Evolutionary conservation across 805 yeast species (phyloP), one percentile per base, ranked within the genome.

Genomic region (Metschnikowia drakensbergensis): DNA sequence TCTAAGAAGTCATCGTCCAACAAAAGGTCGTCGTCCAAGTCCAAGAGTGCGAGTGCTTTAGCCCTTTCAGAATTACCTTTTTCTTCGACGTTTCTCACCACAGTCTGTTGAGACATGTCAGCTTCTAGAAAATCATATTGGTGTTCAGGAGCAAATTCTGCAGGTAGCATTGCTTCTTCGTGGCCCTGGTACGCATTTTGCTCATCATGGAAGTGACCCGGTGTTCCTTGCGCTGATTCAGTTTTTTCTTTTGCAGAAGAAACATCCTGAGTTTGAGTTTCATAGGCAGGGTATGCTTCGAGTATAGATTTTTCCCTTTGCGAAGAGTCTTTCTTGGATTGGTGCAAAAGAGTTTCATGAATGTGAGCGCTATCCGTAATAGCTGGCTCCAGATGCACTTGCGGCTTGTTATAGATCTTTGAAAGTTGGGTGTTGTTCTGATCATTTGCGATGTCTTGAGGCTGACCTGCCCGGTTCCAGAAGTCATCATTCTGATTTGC

Each of bases 1-100:
- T 67, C 69, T 47, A 67, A 62, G 40, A 74, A 76, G 33, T 72
- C 76, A 17, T 64, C 74, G 34, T 61, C 63, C 42, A 65, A 53
- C 37, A 66, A 53, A 34, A 66, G 57, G 49, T 67, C 71, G 36
- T 65, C 70, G 37, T 65, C 67, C 52, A 66, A 45, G 31, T 62
- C 64, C 51, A 62, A 48, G 13, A 55, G 36, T 30, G 50, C 55
- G 29, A 48, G 51, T 6, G 44, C 54, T 44, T 51, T 54, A 31
- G 45, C 48, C 45, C 46, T 46, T 36, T 47, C 51, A 7, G 48
- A 8, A 28, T 36, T 8, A 8, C 9, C 38, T 11, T 31, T 5
- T 29, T 23, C 37, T 8, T n/a, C 30, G 9, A 17, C 46, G 23
- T 29, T 27, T 35, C 40, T 34, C 11, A 42, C 23, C 31, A 42